Evolutionary conservation across 2,329 filamentous ascomycete species (phyloP).

Genomic region (Aspergillus fischeri): DNA sequence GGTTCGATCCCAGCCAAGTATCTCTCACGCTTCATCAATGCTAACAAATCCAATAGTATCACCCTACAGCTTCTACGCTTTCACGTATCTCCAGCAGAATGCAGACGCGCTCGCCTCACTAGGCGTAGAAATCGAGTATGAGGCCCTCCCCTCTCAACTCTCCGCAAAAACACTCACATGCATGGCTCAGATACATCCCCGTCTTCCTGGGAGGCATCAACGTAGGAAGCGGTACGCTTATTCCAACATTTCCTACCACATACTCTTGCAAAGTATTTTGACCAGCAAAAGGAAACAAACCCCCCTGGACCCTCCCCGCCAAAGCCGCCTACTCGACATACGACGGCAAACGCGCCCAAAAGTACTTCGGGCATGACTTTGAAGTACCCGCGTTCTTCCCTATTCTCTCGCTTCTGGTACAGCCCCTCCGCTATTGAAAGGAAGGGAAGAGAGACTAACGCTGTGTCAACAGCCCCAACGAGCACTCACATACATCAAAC

Average conservation of each 20-base stretch:
- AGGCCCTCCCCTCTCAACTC: background rate
- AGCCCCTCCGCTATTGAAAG: slow-evolving; percentile 22
- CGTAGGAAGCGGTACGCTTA: slow-evolving; percentile 49
- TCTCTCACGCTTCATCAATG: background rate
- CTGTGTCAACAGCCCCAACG: slow-evolving; percentile 55
- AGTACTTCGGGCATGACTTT: slow-evolving; percentile 46
- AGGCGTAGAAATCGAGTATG: slow-evolving; percentile 63
- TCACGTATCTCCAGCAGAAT: slow-evolving; percentile 58
- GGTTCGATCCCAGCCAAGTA: slow-evolving; percentile 42
- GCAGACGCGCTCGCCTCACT: slow-evolving; percentile 53
- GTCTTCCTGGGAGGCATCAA: slow-evolving; percentile 69
- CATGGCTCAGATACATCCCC: slow-evolving; percentile 59
- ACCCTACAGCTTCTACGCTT: slow-evolving; percentile 50
- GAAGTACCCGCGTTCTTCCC: slow-evolving; percentile 50
- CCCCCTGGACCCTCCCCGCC: slow-evolving; percentile 66
- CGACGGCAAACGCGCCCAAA: slow-evolving; percentile 48
- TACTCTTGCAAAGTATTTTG: background rate
- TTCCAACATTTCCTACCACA: background rate
- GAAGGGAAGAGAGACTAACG: background rate
- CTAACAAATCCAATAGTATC: slow-evolving; percentile 51
- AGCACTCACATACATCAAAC: slow-evolving; percentile 63
- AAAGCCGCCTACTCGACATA: slow-evolving; percentile 59
- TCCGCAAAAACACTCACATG: background rate
- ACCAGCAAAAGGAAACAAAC: slow-evolving; percentile 60
- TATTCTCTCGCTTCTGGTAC: slow-evolving; percentile 51